Conservation (phyloP, 352 stramenopile genomes). For the Peronosclerospora sorghi region DNA sequence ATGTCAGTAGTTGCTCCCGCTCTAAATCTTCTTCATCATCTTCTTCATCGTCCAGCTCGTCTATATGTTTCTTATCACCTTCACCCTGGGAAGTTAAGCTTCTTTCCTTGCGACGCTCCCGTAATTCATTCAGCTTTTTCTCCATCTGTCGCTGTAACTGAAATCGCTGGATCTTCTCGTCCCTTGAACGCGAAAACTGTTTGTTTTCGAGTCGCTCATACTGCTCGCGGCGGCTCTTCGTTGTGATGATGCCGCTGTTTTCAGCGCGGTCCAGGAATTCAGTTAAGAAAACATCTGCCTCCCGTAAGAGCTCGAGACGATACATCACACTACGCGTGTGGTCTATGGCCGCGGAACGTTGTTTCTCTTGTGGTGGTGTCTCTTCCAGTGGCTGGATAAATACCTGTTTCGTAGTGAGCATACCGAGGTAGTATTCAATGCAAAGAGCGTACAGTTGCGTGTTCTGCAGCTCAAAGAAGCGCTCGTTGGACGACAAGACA, state of each 20-base stretch:
- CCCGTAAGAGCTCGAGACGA: slow-evolving; percentile 53
- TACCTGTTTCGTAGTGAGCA: slow-evolving; percentile 62
- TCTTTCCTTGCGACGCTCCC: slow-evolving; percentile 33
- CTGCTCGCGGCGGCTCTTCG: slow-evolving; percentile 61
- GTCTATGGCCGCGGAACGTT: slow-evolving; percentile 18
- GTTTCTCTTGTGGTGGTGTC: neutral
- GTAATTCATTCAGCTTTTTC: slow-evolving; percentile 45
- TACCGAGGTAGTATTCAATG: slow-evolving; percentile 70
- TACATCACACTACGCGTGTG: slow-evolving; percentile 51
- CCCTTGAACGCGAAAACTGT: slow-evolving; percentile 47
- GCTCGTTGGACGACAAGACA: slow-evolving; percentile 60
- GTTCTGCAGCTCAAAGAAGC: slow-evolving; percentile 72
- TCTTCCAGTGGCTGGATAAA: slow-evolving; percentile 37
- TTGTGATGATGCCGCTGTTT: slow-evolving; percentile 41
- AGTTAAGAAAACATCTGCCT: slow-evolving; percentile 67
- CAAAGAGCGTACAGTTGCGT: slow-evolving; percentile 74
- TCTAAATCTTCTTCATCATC: slow-evolving; percentile 66
- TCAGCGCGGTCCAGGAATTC: slow-evolving; percentile 68
- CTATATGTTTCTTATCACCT: slow-evolving; percentile 3
- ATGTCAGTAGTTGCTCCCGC: slow-evolving; percentile 71
- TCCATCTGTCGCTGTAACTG: slow-evolving; percentile 68
- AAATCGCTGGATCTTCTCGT: slow-evolving; percentile 79
- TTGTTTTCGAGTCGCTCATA: slow-evolving; percentile 67
- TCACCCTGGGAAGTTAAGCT: slow-evolving; percentile 7
- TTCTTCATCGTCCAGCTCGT: slow-evolving; percentile 35